Base-by-base conservation (phyloP, 148 eudicot genomes). In the Linanthus parryae region DNA sequence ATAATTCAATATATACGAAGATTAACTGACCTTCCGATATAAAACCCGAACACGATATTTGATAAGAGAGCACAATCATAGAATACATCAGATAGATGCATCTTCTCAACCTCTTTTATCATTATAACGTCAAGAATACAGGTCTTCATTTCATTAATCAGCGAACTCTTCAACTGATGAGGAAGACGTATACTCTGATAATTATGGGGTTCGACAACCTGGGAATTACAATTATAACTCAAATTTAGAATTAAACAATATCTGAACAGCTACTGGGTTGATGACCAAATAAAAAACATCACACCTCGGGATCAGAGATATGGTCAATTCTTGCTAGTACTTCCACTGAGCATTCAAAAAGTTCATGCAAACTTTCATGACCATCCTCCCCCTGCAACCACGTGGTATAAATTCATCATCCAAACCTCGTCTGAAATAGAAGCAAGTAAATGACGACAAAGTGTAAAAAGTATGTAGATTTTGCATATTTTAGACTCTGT, bases 121-220 rank as follows among this genome's bases (percentile, higher is more conserved):
- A 51, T 65, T 50, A 87, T 27, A 62, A 62, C 65, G 61, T 67
- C 74, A 34, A 87, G 64, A 65, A 79, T 62, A 62, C 57, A 72
- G 73, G 49, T 79, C 74, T 92, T 90, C 85, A 87, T 65, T 76
- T 92, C 98, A 37, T 68, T 73, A 64, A 79, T 59, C 61, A 92
- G 68, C 18, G 80, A 74, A 48, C 73, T 94, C 58, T 59, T 70
- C 54, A 92, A 53, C 54, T 75, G 82, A 58, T 65, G 71, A 11
- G 96, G 94, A 64, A 92, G 87, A 37, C 83, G 88, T 57, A 82
- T 69, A 30, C 63, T 67, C 37, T 61, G 81, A 63, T 55, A 54
- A 24, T 56, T 62, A 31, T 57, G 50, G 21, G 71, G 31, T 44
- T 55, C 47, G 31, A 44, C 33, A 31, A 50, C 79, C 88, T 85